Conservation (phyloP, 768 basidiomycete genomes). For the Hypholoma sublateritium region DNA sequence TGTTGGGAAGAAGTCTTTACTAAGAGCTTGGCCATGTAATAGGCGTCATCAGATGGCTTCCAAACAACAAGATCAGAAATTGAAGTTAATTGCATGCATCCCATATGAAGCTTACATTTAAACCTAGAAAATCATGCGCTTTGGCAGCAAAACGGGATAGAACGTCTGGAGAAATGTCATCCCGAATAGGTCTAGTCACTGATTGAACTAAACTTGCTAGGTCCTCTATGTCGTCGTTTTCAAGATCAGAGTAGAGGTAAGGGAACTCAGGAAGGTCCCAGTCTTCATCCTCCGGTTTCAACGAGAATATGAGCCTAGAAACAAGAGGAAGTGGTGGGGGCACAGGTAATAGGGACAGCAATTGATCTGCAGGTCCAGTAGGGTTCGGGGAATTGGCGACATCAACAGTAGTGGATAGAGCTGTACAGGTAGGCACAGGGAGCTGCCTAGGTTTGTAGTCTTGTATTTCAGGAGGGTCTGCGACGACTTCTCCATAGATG, state of each 20-base stretch:
- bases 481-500: slow-evolving; percentile 54
- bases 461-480: slow-evolving; percentile 38
- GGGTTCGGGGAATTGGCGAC: slow-evolving; percentile 62
- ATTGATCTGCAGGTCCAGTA: slow-evolving; percentile 55
- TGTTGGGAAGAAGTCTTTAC: slow-evolving; percentile 67
- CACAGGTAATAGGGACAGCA: slow-evolving; percentile 61
- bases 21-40: slow-evolving; percentile 61
- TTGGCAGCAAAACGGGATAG: slow-evolving; percentile 56
- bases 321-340: slow-evolving; percentile 64
- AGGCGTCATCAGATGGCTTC: slow-evolving; percentile 56
- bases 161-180: slow-evolving; percentile 49
- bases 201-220: slow-evolving; percentile 56
- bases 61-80: background rate
- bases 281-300: slow-evolving; percentile 77
- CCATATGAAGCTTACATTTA: slow-evolving; percentile 46
- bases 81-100: background rate
- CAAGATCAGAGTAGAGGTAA: slow-evolving; percentile 63
- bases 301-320: slow-evolving; percentile 73
- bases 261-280: slow-evolving; percentile 79
- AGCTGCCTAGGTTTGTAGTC: slow-evolving; percentile 44
- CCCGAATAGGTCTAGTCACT: slow-evolving; percentile 58
- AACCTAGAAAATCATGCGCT: slow-evolving; percentile 53
- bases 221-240: slow-evolving; percentile 47
- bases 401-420: slow-evolving; percentile 55
- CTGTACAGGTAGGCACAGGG: slow-evolving; percentile 30